Evolutionary conservation across 768 basidiomycete species (phyloP), one percentile per base, ranked within the genome.

Genomic region (Podaxis sp.): DNA sequence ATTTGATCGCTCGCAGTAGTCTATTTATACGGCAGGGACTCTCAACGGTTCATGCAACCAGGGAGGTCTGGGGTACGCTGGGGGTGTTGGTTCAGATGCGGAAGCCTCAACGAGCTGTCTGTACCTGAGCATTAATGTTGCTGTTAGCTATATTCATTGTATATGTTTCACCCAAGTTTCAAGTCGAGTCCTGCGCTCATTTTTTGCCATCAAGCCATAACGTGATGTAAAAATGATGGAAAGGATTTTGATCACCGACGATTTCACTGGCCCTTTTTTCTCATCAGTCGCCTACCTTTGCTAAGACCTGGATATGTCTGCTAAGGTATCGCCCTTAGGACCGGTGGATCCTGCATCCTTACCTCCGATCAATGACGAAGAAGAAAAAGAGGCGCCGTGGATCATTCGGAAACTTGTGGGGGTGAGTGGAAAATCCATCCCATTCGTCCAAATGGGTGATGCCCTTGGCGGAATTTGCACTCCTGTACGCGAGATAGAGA

Each of bases 361-460:
- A 4, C 68, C 67, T 40, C 66, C 69, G 36, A 61, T 74, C 65
- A 54, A 74, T 73, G 66, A 69, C 49, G 87, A 88, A 71, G 76
- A 77, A 56, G 84, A 88, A 71, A 84, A 84, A 60, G 68, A 78
- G 6, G 83, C 83, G 15, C 84, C 85, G 64, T 88, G 86, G 86
- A 82, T 87, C 60, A 76, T 88, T 40, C 75, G 87, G 58, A 87
- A 87, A 72, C 79, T 89, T 3, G 84, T 84, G 22, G 87, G 85
- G 65, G 86, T 87, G 72, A 69, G 83, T 79, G n/a, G 24, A 49
- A 55, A 40, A 60, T 62, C 63, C 57, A 28, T 12, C 52, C 57
- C 57, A 9, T 63, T 24, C 7, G 48, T 52, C 33, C 30, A 30
- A 30, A 8, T 30, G 8, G 33, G 33, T 33, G 33, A 8, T 33